These are phyloP conservation scores for Xylariomycetidae sp. DNA, from an alignment of 2,329 filamentous ascomycete genomes.

Conservation along the genomic window DNA sequence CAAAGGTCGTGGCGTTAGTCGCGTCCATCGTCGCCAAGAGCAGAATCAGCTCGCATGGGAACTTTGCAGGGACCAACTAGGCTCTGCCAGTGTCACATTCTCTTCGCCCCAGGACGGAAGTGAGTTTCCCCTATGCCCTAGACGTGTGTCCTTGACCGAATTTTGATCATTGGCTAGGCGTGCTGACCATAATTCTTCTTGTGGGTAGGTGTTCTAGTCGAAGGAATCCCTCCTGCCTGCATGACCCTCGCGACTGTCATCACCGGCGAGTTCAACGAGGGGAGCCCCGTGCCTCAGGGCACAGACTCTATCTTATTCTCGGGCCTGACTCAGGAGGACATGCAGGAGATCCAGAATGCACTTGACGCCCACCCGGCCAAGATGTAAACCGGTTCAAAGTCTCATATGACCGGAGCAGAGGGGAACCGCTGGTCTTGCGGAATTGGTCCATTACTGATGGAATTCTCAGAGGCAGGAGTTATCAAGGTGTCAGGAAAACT, in stretches of 20 bases:
- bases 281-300: conserved; percentile 7
- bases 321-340: conserved; percentile 2
- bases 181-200: conserved; percentile 1
- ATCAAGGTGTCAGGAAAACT: no score
- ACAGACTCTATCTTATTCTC: conserved; percentile 8
- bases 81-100: conserved; percentile 6
- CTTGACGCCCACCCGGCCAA: conserved; percentile 1
- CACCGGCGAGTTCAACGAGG: conserved; percentile 6
- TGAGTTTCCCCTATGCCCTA: no score
- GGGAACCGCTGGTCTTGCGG: no score
- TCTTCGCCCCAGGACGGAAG: conserved; percentile 1
- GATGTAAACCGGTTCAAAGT: no score
- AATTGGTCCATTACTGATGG: no score
- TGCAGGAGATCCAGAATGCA: conserved; percentile 3
- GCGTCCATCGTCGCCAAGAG: conserved; percentile 1
- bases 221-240: conserved; percentile 6
- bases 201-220: conserved; percentile 5
- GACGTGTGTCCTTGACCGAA: no score
- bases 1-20: no score
- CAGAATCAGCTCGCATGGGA: conserved; percentile 8
- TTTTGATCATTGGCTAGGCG: no score
- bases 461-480: no score
- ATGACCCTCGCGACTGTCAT: conserved; percentile 8
- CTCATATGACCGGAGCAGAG: no score
- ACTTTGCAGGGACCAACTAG: conserved; percentile 8